Base-by-base conservation (phyloP, 306 rosid species). In the Sindora glabra region DNA sequence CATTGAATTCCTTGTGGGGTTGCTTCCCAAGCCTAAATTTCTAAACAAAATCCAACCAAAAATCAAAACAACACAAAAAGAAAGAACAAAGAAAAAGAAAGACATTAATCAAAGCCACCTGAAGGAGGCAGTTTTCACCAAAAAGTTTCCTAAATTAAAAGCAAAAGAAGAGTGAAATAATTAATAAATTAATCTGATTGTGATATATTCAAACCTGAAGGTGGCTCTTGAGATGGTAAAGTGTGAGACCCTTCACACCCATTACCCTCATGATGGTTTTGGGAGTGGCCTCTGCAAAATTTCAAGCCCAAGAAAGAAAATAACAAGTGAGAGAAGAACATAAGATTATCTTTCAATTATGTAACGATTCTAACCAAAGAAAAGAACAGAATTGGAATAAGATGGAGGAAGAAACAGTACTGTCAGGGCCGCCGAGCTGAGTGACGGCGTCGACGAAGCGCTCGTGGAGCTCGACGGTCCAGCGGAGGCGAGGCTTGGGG, bases 231-330 rank as follows among this genome's bases (percentile, higher is more conserved):
- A 94, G 94, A 80, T 94, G 99, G 89, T 94, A 94, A 79, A 94
- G 97, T 58, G 99, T 94, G 16, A 94, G 97, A 65, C 99, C 99
- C 82, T 94, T 94, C 73, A 94, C 99, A 59, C 99, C 94, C 99
- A 94, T 94, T 27, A 89, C 99, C 74, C 99, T 86, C 99, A 94
- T 94, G 76, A 94, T 94, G 26, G 99, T 89, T 77, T 94, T 94
- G 1, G 99, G 99, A 18, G 99, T 94, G 4, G 99, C 99, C 81
- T 94, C 99, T 94, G 69, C 53, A 60, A 66, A 71, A 36, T 46
- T 29, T 40, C 18, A 38, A 25, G 24, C 32, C 6, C 13, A 44
- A 22, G 10, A 22, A 54, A 11, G 34, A 34, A 13, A 6, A 16
- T 6, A 16, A 12, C 13, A 8, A 29, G n/a, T n/a, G n/a, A n/a